Evolutionary conservation across 1,284 basidiomycete genomes (phyloP).

Genomic region (Pyrrhoderma lamaoense): DNA sequence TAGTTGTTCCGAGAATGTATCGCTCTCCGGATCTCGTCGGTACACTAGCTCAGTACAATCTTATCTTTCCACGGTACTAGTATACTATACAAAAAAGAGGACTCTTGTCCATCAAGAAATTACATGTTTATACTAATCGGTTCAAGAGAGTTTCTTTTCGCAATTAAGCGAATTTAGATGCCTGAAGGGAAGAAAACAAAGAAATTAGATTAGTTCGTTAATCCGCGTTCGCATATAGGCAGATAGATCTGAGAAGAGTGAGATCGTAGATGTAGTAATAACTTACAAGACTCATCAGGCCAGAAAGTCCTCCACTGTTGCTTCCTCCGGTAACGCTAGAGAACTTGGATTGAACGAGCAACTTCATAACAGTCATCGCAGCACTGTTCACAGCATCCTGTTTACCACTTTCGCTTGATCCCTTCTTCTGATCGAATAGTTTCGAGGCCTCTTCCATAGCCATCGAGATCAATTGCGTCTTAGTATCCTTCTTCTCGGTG

Average conservation of each 20-base stretch:
- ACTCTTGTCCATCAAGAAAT: too few relatives aligned
- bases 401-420: constrained; percentile 62
- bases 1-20: too few relatives aligned
- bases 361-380: constrained; percentile 78
- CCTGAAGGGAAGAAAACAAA: too few relatives aligned
- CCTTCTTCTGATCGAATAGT: constrained; percentile 64
- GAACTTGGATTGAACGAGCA: constrained; percentile 63
- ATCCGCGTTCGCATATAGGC: not conserved
- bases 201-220: too few relatives aligned
- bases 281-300: constrained; percentile 47
- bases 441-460: constrained; percentile 77
- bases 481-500: constrained; percentile 38
- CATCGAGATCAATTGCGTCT: constrained; percentile 65
- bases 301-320: constrained; percentile 57
- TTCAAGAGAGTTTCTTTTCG: too few relatives aligned
- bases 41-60: too few relatives aligned
- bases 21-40: too few relatives aligned
- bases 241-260: not conserved
- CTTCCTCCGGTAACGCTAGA: constrained; percentile 44
- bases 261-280: not conserved
- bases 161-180: too few relatives aligned
- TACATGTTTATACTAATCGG: too few relatives aligned
- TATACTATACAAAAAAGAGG: too few relatives aligned
- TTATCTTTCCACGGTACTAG: too few relatives aligned
- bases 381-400: constrained; percentile 78